phyloP scores from a whole-genome alignment of 257 asterid species.

The Nicotiana paniculata region DNA sequence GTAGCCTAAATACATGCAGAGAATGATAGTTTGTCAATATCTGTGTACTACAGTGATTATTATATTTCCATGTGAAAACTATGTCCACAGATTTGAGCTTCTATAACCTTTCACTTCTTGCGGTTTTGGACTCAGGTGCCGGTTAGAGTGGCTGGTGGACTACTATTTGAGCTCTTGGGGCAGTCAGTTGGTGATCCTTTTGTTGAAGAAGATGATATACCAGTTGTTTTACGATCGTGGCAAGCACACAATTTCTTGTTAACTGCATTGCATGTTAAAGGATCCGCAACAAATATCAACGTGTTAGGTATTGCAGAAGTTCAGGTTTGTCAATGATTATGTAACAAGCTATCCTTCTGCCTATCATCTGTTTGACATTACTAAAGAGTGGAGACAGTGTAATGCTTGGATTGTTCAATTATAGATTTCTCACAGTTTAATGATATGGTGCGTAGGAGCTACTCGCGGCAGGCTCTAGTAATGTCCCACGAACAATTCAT shows the following conservation, averaged over 20 bases:
- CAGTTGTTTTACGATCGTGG: constrained; percentile 92
- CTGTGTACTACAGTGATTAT: not conserved
- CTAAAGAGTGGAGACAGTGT: not conserved
- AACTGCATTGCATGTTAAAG: constrained; percentile 74
- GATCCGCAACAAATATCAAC: constrained; percentile 67
- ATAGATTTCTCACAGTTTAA: constrained; percentile 5
- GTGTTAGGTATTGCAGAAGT: constrained; percentile 89
- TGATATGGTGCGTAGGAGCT: constrained; percentile 42
- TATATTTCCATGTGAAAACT: not conserved
- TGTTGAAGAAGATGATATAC: constrained; percentile 83
- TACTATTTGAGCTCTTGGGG: constrained; percentile 92
- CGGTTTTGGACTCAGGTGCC: constrained; percentile 54
- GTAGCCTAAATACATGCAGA: not conserved
- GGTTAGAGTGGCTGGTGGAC: constrained; percentile 95
- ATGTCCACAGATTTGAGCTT: constrained; percentile 6
- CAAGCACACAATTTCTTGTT: constrained; percentile 83
- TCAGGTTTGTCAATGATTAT: constrained; percentile 41
- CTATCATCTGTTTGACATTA: constrained; percentile 5
- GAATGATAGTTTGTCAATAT: not conserved
- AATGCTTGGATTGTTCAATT: not conserved
- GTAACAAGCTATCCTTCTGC: not conserved
- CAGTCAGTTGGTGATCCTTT: constrained; percentile 95
- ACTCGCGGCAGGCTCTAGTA: constrained; percentile 73
- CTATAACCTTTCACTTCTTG: not conserved
- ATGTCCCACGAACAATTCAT: constrained; percentile 76